These are phyloP conservation scores for Saccharomycopsis fermentans DNA, from an alignment of 805 yeast species.

Conservation along the genomic window DNA sequence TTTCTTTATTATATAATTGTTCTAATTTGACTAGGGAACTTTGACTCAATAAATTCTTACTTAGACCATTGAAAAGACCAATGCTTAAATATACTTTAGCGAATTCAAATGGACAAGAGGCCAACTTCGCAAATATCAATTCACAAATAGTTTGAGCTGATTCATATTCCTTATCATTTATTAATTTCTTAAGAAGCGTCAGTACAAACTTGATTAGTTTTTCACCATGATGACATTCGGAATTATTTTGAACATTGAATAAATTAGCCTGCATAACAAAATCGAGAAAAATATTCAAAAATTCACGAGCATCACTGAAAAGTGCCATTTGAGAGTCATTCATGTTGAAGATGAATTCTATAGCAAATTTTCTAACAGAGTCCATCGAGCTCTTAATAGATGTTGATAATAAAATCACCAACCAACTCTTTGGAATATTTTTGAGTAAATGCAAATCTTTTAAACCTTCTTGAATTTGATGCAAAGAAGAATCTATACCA, in stretches of 20 bases:
- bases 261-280: constrained; percentile 54
- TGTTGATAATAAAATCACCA: constrained; percentile 58
- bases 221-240: constrained; percentile 50
- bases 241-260: constrained; percentile 35
- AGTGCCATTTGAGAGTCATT: constrained; percentile 35
- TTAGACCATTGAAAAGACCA: constrained; percentile 50
- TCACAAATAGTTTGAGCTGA: constrained; percentile 20
- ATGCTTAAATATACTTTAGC: constrained; percentile 49
- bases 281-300: constrained; percentile 43
- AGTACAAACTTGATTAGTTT: constrained; percentile 37
- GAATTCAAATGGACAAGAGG: constrained; percentile 40
- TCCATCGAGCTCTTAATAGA: constrained; percentile 74
- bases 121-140: constrained; percentile 35
- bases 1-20: constrained; percentile 28
- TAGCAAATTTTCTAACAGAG: constrained; percentile 55
- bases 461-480: constrained; percentile 73
- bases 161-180: constrained; percentile 21
- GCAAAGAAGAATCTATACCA: constrained; percentile 76
- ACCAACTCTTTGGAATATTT: constrained; percentile 60
- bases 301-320: constrained; percentile 30
- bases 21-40: constrained; percentile 22
- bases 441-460: constrained; percentile 36
- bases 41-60: constrained; percentile 19
- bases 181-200: constrained; percentile 24
- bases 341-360: constrained; percentile 45